These are phyloP conservation scores for Pilatotrama ljubarskyi DNA, from an alignment of 768 basidiomycete genomes.

Conservation along the genomic window DNA sequence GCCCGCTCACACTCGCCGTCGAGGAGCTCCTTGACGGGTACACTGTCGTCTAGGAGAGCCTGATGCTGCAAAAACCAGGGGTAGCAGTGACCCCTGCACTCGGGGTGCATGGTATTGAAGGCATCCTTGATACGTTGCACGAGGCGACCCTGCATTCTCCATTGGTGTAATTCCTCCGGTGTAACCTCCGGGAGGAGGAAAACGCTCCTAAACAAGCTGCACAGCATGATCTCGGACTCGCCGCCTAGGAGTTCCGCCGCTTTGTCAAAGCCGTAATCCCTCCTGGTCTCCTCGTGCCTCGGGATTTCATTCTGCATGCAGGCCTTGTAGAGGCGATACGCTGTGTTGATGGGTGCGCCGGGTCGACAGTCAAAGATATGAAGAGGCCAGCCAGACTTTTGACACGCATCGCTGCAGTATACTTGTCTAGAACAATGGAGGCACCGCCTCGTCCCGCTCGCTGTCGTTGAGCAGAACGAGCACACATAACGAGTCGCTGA, in stretches of 20 bases:
- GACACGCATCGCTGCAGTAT: conserved; percentile 38
- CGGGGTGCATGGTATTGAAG: conserved; percentile 29
- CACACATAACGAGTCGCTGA: no score
- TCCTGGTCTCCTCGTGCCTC: conserved; percentile 32
- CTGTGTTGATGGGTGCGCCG: conserved; percentile 30
- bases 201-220: conserved; percentile 37
- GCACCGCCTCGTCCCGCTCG: no score
- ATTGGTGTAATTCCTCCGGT: conserved; percentile 33
- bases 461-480: no score
- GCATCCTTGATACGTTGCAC: conserved; percentile 35
- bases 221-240: conserved; percentile 18
- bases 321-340: conserved; percentile 36
- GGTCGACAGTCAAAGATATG: conserved; percentile 39
- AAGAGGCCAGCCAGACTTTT: conserved; percentile 30
- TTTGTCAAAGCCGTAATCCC: conserved; percentile 39
- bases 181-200: conserved; percentile 23
- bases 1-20: background rate
- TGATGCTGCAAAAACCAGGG: conserved; percentile 40
- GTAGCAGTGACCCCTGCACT: conserved; percentile 33
- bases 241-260: conserved; percentile 20
- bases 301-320: conserved; percentile 30
- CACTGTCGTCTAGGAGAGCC: conserved; percentile 27
- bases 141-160: conserved; percentile 35
- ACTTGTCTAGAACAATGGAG: no score
- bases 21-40: background rate